Evolutionary conservation across 2,329 filamentous ascomycete species (phyloP), one percentile per base, ranked within the genome.

Genomic region (Penicillium italicum): DNA sequence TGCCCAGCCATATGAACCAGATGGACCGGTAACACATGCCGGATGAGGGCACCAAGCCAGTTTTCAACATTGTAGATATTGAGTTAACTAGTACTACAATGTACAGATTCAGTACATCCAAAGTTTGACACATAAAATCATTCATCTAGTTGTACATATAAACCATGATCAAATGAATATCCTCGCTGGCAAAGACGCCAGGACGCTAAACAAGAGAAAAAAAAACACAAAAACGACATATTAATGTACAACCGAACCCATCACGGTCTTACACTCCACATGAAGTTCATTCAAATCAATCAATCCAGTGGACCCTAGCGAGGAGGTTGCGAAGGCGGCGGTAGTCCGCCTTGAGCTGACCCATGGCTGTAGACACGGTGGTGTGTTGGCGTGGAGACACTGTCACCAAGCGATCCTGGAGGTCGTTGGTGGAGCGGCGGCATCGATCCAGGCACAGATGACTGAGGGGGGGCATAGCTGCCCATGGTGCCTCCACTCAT

Each of bases 1-100:
- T 78, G 33, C 75, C 75, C 10, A 77, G 68, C 47, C 76, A 77
- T 62, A 66, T 72, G 68, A 71, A 70, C 28, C 69, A 70, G 51
- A 49, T 66, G 43, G 65, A 69, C 24, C 62, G 63, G 5, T 65
- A 37, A 36, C 16, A 36, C 20, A 10, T 3, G 16, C 22, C 28
- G 33, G 5, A n/a, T 16, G 24, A 22, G 26, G 14, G 1, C 18
- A 26, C n/a, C 14, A 24, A 24, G 12, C 34, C 7, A 48, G 12
- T 20, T 34, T 26, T 41, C 9, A 33, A 16, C 8, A 46, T 24
- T n/a, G 11, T 30, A 31, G 28, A 33, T 42, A 24, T 24, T 9
- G 2, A 14, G 16, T 28, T 26, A n/a, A n/a, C n/a, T n/a, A 11
- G 14, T 45, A 22, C 24, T 11, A 20, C 31, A 52, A 24, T 42